Evolutionary conservation across 2,329 filamentous ascomycete genomes (phyloP).

Genomic region (Pseudodiploospora longispora): DNA sequence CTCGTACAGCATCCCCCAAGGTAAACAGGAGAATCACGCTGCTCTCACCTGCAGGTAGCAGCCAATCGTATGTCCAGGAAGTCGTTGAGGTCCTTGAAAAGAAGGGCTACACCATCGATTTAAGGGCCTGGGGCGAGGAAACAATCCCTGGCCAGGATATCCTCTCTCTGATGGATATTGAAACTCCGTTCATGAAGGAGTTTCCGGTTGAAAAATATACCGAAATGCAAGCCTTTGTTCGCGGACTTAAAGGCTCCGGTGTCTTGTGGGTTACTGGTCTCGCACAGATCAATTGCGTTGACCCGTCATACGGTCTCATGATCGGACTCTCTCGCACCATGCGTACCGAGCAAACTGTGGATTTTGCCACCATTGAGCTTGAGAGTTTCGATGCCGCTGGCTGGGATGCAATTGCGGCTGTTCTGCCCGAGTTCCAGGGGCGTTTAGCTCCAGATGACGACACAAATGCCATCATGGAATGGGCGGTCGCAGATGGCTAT

Average conservation of each 20-base stretch:
- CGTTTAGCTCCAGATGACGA: not conserved
- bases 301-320: slow-evolving; percentile 3
- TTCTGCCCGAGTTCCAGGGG: not conserved
- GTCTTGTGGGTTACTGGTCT: slow-evolving; percentile 16
- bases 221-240: not conserved
- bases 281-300: not conserved
- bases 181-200: not conserved
- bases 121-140: not conserved
- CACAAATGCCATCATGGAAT: not conserved
- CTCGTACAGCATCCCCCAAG: not conserved
- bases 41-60: not conserved
- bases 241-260: not conserved
- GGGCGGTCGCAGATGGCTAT: not conserved
- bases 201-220: not conserved
- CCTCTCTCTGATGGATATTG: slow-evolving; percentile 4
- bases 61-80: not conserved
- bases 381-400: not conserved
- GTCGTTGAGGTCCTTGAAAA: not conserved
- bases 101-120: slow-evolving; percentile 1
- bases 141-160: slow-evolving; percentile 1
- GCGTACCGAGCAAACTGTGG: slow-evolving; percentile 12
- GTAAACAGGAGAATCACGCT: not conserved
- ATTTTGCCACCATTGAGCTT: slow-evolving; percentile 1
- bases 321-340: slow-evolving; percentile 16
- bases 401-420: not conserved